Base-by-base conservation (phyloP, 495 filamentous ascomycete species). In the Penicillium atrosanguineum region DNA sequence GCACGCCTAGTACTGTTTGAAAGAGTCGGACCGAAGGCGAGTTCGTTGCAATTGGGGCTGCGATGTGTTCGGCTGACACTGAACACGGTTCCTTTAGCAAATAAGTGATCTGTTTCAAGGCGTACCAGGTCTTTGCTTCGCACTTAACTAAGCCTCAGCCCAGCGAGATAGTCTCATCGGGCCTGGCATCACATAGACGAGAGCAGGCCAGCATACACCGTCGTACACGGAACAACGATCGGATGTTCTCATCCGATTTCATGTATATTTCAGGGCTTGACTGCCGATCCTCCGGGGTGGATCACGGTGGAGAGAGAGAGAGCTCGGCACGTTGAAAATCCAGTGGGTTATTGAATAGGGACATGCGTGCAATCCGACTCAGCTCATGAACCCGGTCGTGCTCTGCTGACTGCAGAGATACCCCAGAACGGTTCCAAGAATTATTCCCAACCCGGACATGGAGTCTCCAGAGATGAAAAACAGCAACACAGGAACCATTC, bases 221-320 rank as follows among this genome's bases (percentile, higher is more conserved):
- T 34, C 31, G 4, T 34, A 34, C 11, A 4, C 31, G 9, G 12
- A 34, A 31, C 1, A 9, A 34, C 31, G 12, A 34, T 34, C 31
- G 31, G 31, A 34, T 34, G 12, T 1, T 1, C 1, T 1, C 12
- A 34, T 12, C 31, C 31, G 31, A 34, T 34, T 34, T 34, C 12
- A 34, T 11, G 11, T 34, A 12, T 34, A 14, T 14, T 34, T 15
- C 31, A 34, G 31, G 8, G 31, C 31, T 8, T 34, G 25, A 40
- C 9, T 39, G 41, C 49, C 31, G 46, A 50, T 55, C 52, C 28
- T 48, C 38, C 14, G 21, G 52, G 48, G 52, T 46, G 46, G 52
- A 37, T 26, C 25, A 15, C 18, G 28, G 50, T 52, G 50, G 50
- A 45, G 48, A 36, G 28, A 12, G 29, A 12, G 20, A 21, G n/a